Evolutionary conservation across 2,329 filamentous ascomycete species (phyloP), one percentile per base, ranked within the genome.

Genomic region (Colletotrichum navitas): DNA sequence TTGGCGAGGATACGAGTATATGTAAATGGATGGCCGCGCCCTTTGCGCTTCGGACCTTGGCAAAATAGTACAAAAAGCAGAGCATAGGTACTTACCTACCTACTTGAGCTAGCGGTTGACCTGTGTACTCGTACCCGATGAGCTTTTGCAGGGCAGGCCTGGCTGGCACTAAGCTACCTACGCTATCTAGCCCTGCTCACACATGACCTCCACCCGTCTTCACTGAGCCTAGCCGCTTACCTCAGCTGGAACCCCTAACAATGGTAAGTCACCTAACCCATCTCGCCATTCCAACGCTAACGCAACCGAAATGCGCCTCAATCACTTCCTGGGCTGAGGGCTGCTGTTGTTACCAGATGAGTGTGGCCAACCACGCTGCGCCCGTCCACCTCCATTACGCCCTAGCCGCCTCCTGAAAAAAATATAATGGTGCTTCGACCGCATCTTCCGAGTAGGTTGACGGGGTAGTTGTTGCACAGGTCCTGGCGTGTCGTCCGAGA

Each of bases 181-280:
- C 29, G 29, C 29, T 29, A 29, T 29, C 29, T 29, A 29, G 39
- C 14, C 51, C 51, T 54, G 51, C 21, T 34, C 32, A 36, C 32
- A 36, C 52, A 21, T 36, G n/a, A 6, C n/a, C 43, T 62, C 32
- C 36, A 32, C n/a, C 47, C 14, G 4, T 32, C 26, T 34, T 45
- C 26, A 61, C 21, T n/a, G 24, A 12, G 11, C 21, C 45, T 24
- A 4, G 11, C 26, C n/a, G 8, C 54, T 61, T 67, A 67, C 63
- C 47, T 70, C 47, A 70, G 68, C 34, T 7, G 24, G n/a, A 29
- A 34, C 47, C 45, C 16, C 34, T 24, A 18, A 49, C 18, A 8
- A 47, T 39, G 32, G 10, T 45, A 68, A 71, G 55, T 71, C 64
- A 71, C 68, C 58, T 71, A 68, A 68, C 68, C 68, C 68, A 68